A percentile compares a stretch with the other conserved stretches of the same genome.
phyloP scores from a whole-genome alignment of 345 rosid genomes.

The Eucalyptus paniculata region DNA sequence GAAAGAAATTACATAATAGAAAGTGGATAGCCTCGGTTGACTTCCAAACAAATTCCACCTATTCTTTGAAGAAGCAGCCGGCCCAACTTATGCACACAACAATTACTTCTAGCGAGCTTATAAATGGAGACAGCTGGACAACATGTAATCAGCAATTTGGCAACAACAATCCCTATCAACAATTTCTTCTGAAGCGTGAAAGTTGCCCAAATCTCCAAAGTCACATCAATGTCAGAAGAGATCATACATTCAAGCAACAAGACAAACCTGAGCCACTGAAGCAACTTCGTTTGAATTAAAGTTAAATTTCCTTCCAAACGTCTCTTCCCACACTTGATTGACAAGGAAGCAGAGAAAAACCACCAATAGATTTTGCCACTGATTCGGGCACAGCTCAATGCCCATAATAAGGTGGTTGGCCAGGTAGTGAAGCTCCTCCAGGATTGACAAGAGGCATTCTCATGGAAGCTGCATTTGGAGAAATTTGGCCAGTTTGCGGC shows the following conservation, averaged over 20 bases:
- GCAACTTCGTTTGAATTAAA: neutral
- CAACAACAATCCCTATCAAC: neutral
- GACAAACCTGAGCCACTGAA: neutral
- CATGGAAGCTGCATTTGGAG: neutral
- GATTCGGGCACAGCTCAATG: neutral
- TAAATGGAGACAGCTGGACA: neutral
- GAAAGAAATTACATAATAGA: neutral
- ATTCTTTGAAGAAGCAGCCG: neutral
- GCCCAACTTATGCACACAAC: neutral
- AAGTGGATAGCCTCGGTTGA: neutral
- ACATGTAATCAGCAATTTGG: neutral
- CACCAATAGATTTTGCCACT: neutral
- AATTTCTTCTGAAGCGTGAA: neutral
- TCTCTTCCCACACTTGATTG: neutral
- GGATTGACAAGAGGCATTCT: neutral
- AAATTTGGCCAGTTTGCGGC: neutral
- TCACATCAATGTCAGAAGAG: neutral
- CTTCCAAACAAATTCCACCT: neutral
- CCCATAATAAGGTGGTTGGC: conserved; percentile 1
- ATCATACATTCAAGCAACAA: neutral
- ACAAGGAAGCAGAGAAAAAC: neutral
- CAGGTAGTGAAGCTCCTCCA: neutral
- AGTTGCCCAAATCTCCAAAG: neutral
- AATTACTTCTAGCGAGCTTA: neutral
- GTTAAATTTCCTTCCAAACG: neutral